phyloP scores from a whole-genome alignment of 2,329 filamentous ascomycete species.

The Whalleya microplaca region DNA sequence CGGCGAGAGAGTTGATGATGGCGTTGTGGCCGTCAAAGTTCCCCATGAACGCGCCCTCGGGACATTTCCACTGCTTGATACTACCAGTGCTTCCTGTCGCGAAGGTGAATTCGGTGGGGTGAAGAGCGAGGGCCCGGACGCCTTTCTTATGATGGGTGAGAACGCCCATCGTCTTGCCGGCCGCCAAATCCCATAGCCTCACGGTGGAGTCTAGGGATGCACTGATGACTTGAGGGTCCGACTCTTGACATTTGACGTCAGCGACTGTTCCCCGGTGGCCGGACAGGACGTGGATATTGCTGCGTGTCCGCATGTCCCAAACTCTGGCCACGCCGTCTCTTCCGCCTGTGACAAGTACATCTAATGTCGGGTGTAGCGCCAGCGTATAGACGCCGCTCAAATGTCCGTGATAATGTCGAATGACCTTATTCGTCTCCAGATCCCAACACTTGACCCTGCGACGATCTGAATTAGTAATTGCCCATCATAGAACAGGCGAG shows the following conservation, averaged over 20 bases:
- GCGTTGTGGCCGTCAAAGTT: constrained; percentile 97
- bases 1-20: constrained; percentile 91
- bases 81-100: constrained; percentile 88
- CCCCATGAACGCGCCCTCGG: constrained; percentile 97
- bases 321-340: constrained; percentile 93
- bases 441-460: constrained; percentile 92
- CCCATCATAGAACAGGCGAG: background rate
- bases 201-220: constrained; percentile 92
- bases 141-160: constrained; percentile 99
- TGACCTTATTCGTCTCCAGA: constrained; percentile 98
- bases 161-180: constrained; percentile 94
- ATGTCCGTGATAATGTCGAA: constrained; percentile 96
- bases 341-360: constrained; percentile 92
- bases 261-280: constrained; percentile 92
- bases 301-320: constrained; percentile 97
- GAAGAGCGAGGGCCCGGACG: constrained; percentile 79
- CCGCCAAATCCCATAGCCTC: constrained; percentile 91
- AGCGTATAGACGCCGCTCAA: constrained; percentile 94
- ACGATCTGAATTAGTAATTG: background rate
- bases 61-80: constrained; percentile 99
- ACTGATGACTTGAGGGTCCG: constrained; percentile 93
- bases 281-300: constrained; percentile 90
- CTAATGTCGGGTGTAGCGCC: constrained; percentile 89
- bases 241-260: constrained; percentile 90
- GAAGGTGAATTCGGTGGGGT: constrained; percentile 95